phyloP scores from a whole-genome alignment of 352 stramenopile species.

The Globisporangium acanthophoron region DNA sequence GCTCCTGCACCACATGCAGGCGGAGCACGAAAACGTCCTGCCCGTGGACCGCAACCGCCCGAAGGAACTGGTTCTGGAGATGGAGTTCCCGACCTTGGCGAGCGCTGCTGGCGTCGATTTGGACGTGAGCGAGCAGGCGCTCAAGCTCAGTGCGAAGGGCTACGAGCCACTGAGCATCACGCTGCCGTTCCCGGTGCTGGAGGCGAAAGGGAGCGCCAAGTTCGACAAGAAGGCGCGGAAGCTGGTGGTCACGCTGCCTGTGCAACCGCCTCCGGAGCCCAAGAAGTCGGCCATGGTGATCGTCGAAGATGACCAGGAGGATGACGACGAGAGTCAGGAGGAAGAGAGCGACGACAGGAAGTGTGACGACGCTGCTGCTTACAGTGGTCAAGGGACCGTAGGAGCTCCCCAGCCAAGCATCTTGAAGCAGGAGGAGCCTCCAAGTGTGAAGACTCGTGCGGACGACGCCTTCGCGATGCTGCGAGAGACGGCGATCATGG shows the following conservation, averaged over 20 bases:
- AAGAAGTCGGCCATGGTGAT: conserved; percentile 22
- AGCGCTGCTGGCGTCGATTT: conserved; percentile 59
- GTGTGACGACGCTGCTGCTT: background rate
- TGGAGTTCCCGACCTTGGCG: conserved; percentile 46
- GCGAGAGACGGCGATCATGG: conserved; percentile 59
- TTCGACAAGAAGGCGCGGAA: conserved; percentile 80
- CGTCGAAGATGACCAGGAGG: conserved; percentile 34
- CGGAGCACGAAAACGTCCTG: conserved; percentile 25
- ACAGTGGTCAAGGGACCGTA: background rate
- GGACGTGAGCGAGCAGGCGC: conserved; percentile 49
- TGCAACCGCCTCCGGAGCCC: conserved; percentile 43
- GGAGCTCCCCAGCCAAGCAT: too few relatives aligned
- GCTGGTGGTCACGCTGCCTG: conserved; percentile 74
- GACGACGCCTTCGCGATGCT: conserved; percentile 57
- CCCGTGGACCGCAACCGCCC: conserved; percentile 34
- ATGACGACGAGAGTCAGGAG: conserved; percentile 13
- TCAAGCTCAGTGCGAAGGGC: conserved; percentile 33
- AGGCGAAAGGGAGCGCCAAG: conserved; percentile 68
- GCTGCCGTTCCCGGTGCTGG: conserved; percentile 73
- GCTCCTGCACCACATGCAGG: conserved; percentile 69
- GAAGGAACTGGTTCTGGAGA: conserved; percentile 60
- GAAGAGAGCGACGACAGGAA: conserved; percentile 10
- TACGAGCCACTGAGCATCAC: conserved; percentile 53
- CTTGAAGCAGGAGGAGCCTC: background rate
- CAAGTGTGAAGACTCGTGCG: conserved; percentile 5